These are phyloP conservation scores for Mrakia gelida DNA, from an alignment of 768 basidiomycete genomes.

Conservation along the genomic window DNA sequence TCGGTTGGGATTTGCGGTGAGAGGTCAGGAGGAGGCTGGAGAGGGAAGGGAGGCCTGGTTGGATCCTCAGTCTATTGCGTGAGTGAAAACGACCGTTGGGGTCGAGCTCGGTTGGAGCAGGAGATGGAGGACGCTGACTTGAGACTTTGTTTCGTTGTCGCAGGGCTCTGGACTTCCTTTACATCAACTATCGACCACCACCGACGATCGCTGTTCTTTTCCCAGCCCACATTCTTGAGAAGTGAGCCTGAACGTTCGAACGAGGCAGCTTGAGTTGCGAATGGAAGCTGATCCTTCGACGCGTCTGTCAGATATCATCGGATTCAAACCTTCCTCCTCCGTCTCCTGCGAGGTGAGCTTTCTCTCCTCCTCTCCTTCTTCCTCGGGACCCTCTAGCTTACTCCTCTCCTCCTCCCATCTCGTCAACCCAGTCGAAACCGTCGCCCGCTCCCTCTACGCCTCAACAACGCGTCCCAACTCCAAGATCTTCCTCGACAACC, in stretches of 20 bases:
- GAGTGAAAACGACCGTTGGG: conserved; percentile 27
- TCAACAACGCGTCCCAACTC: conserved; percentile 34
- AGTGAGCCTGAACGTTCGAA: conserved; percentile 40
- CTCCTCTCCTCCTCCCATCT: conserved; percentile 35
- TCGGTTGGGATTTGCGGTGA: conserved; percentile 72
- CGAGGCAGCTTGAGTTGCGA: too few species aligned
- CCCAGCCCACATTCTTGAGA: conserved; percentile 64
- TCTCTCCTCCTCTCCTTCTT: not conserved
- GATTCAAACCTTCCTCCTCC: conserved; percentile 71
- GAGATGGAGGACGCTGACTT: conserved; percentile 4
- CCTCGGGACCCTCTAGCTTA: conserved; percentile 18
- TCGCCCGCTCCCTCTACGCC: conserved; percentile 56
- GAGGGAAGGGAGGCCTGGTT: conserved; percentile 72
- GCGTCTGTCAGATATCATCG: conserved; percentile 56
- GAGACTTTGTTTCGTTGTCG: conserved; percentile 6
- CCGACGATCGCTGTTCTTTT: conserved; percentile 69
- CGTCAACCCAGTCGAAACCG: conserved; percentile 58
- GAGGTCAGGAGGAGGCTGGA: conserved; percentile 55
- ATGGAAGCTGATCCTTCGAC: not conserved
- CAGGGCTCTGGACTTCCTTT: conserved; percentile 58
- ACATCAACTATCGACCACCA: conserved; percentile 85
- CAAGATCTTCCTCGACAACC: conserved; percentile 59
- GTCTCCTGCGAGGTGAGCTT: conserved; percentile 66
- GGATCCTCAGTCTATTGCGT: conserved; percentile 60
- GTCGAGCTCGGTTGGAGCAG: not conserved